phyloP scores from a whole-genome alignment of 225 moss, liverwort and hornwort species.

The Sphagnum contortum region DNA sequence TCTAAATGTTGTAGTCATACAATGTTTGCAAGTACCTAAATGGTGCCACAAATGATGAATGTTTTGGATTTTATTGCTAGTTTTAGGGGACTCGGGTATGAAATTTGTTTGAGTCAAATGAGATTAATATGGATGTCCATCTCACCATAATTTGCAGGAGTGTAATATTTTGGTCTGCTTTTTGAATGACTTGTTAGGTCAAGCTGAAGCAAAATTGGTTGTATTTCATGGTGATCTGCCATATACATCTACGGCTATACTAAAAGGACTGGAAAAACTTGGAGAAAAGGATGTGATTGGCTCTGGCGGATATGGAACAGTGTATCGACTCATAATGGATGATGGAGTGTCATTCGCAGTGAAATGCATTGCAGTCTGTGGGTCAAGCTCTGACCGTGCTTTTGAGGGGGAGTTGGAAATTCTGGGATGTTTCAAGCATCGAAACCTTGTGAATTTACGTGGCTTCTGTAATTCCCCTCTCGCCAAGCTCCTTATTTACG shows the following conservation, averaged over 20 bases:
- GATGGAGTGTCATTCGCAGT: conserved; percentile 80
- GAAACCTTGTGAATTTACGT: conserved; percentile 80
- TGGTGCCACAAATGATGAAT: too few relatives aligned
- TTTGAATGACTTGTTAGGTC: conserved; percentile 14
- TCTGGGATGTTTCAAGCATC: conserved; percentile 82
- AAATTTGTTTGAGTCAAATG: too few relatives aligned
- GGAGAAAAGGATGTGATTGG: conserved; percentile 84
- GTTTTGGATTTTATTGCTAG: too few relatives aligned
- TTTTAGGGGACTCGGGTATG: too few relatives aligned
- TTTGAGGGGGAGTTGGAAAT: conserved; percentile 80
- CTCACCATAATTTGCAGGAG: too few relatives aligned
- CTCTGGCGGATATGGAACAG: conserved; percentile 87
- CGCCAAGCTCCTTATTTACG: conserved; percentile 77
- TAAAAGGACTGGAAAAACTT: conserved; percentile 72
- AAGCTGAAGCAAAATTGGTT: conserved; percentile 57
- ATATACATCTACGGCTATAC: conserved; percentile 63
- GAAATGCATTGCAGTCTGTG: conserved; percentile 59
- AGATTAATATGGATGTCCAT: too few relatives aligned
- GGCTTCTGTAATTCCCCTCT: conserved; percentile 81
- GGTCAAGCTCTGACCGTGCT: conserved; percentile 57
- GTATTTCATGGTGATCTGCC: conserved; percentile 90
- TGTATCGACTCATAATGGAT: conserved; percentile 78
- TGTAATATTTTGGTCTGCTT: too few relatives aligned
- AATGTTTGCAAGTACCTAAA: too few relatives aligned
- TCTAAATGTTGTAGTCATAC: too few relatives aligned